These are phyloP conservation scores for Linnemannia zychae DNA, from an alignment of 192 early-diverging fungal species.

Conservation along the genomic window DNA sequence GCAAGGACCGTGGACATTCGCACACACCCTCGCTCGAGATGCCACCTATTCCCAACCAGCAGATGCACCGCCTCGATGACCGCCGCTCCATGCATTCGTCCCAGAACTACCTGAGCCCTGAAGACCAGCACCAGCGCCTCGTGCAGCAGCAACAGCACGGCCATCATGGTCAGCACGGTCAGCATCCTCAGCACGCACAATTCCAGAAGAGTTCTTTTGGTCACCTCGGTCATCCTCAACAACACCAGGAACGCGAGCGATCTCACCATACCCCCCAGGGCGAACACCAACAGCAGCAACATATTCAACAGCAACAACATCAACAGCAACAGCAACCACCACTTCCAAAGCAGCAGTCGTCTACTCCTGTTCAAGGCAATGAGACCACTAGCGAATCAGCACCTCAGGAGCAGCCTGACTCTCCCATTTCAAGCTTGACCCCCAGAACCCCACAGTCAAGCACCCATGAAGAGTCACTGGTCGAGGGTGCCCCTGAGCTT, in stretches of 20 bases:
- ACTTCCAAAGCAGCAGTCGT: not conserved
- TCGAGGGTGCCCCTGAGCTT: constrained; percentile 8
- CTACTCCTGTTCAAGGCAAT: not conserved
- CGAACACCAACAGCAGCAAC: constrained; percentile 27
- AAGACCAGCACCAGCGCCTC: constrained; percentile 11
- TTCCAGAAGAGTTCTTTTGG: constrained; percentile 20
- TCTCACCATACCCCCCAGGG: constrained; percentile 14
- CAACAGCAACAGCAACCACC: constrained; percentile 12
- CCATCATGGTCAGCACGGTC: not conserved
- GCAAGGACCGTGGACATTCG: constrained; percentile 27
- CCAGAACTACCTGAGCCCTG: not conserved
- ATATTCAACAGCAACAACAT: constrained; percentile 14
- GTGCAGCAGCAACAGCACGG: constrained; percentile 10
- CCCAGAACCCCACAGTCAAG: constrained; percentile 40
- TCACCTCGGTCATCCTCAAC: constrained; percentile 15
- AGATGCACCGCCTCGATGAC: constrained; percentile 28
- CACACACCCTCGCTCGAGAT: constrained; percentile 32
- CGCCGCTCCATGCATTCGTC: constrained; percentile 6
- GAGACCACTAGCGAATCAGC: not conserved
- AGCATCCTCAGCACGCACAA: constrained; percentile 8
- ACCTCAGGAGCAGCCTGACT: constrained; percentile 31
- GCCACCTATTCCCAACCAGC: constrained; percentile 28
- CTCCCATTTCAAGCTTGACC: constrained; percentile 46
- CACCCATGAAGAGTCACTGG: constrained; percentile 32
- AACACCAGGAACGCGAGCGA: constrained; percentile 22